These are phyloP conservation scores for Albophoma yamanashiensis DNA, from an alignment of 2,329 filamentous ascomycete genomes.

Conservation along the genomic window DNA sequence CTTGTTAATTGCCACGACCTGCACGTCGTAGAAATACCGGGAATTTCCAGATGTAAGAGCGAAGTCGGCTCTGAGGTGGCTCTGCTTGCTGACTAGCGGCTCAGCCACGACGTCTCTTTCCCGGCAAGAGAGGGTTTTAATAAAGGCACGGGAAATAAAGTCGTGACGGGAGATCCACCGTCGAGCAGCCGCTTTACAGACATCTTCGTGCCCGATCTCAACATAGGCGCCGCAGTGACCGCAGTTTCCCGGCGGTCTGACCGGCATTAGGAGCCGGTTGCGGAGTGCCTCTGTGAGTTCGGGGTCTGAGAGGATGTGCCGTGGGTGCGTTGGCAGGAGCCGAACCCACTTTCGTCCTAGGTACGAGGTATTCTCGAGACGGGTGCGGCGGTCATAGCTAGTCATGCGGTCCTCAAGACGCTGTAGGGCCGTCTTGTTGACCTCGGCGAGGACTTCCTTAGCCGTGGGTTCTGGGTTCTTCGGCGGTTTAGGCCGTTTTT, in stretches of 20 bases:
- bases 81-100: background rate
- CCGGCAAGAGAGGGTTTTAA: background rate
- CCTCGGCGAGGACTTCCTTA: background rate
- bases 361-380: background rate
- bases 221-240: background rate
- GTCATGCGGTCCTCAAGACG: background rate
- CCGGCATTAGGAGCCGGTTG: background rate
- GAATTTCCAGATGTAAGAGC: background rate
- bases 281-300: background rate
- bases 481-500: no score
- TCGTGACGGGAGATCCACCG: background rate
- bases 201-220: background rate
- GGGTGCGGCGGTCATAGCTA: background rate
- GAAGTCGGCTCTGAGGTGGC: background rate
- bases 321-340: background rate
- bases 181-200: background rate
- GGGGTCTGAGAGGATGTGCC: background rate
- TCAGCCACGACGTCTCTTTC: background rate
- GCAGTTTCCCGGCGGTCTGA: background rate
- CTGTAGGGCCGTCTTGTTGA: background rate
- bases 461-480: no score
- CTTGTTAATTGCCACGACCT: background rate
- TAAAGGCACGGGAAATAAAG: background rate
- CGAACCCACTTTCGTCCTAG: background rate
- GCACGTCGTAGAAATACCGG: background rate